These are phyloP conservation scores for Fonsecaea nubica DNA, from an alignment of 2,329 filamentous ascomycete genomes.

Conservation along the genomic window DNA sequence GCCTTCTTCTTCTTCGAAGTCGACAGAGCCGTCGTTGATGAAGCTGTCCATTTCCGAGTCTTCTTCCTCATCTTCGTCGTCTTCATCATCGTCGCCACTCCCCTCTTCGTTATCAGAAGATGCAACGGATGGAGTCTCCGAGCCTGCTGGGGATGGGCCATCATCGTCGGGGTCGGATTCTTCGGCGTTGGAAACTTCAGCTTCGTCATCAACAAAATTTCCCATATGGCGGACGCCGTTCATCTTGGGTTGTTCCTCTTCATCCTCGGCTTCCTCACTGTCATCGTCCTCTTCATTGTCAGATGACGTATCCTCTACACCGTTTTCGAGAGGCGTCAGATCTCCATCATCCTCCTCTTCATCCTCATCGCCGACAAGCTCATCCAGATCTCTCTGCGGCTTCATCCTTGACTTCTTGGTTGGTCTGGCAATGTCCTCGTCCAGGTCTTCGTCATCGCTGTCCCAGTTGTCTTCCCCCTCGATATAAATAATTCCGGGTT, in stretches of 20 bases:
- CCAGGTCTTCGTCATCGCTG: constrained; percentile 51
- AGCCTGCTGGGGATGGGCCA: constrained; percentile 32
- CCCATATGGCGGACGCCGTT: constrained; percentile 49
- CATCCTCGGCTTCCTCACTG: constrained; percentile 61
- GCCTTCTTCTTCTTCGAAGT: constrained; percentile 54
- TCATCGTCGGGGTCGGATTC: constrained; percentile 33
- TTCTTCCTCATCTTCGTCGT: constrained; percentile 50
- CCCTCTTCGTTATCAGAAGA: constrained; percentile 42
- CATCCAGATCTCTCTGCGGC: constrained; percentile 41
- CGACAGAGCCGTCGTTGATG: constrained; percentile 54
- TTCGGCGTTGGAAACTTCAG: constrained; percentile 40
- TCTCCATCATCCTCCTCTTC: constrained; percentile 24
- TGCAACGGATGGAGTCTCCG: constrained; percentile 41
- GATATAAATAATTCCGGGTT: constrained; percentile 72
- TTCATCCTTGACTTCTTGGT: constrained; percentile 21
- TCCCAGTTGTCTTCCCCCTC: constrained; percentile 69
- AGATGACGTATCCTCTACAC: constrained; percentile 50
- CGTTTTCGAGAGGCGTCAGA: constrained; percentile 44
- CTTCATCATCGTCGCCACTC: constrained; percentile 48
- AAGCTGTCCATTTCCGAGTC: constrained; percentile 53
- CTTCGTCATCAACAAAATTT: constrained; percentile 40
- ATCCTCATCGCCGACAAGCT: constrained; percentile 34
- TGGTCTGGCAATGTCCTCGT: constrained; percentile 40
- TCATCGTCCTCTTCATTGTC: constrained; percentile 58
- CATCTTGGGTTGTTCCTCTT: constrained; percentile 54